Conservation (phyloP, 306 rosid species). For the Astragalus membranaceus region DNA sequence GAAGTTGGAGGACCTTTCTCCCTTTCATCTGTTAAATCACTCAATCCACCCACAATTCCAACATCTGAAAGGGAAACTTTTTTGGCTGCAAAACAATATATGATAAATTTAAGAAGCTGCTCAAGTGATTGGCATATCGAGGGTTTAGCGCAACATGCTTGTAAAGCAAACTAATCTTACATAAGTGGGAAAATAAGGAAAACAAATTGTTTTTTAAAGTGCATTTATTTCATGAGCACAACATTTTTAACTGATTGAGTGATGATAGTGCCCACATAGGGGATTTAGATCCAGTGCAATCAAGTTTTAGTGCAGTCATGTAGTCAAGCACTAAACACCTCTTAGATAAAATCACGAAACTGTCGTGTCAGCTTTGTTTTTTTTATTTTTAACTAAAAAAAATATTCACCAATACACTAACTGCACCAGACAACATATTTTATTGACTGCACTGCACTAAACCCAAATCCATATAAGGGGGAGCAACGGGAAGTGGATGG, state of each 20-base stretch:
- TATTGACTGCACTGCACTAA: too few relatives aligned
- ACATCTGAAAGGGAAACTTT: slow-evolving; percentile 69
- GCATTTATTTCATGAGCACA: neutral
- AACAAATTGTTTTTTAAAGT: neutral
- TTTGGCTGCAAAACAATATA: slow-evolving; percentile 61
- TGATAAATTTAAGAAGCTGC: slow-evolving; percentile 3
- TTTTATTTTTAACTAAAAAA: too few relatives aligned
- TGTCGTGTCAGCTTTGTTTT: too few relatives aligned
- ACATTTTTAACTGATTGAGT: neutral
- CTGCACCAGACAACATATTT: too few relatives aligned
- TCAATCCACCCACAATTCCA: slow-evolving; percentile 79
- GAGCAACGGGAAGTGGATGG: neutral
- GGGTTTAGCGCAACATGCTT: neutral
- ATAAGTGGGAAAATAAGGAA: neutral
- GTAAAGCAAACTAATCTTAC: neutral
- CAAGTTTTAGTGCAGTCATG: too few relatives aligned
- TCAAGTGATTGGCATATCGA: neutral
- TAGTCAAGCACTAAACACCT: too few relatives aligned
- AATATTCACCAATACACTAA: too few relatives aligned
- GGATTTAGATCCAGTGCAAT: too few relatives aligned
- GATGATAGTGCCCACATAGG: neutral
- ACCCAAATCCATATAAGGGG: neutral
- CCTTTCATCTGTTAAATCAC: slow-evolving; percentile 65
- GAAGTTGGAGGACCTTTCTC: slow-evolving; percentile 70
- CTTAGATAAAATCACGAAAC: too few relatives aligned